Conservation (phyloP, 495 filamentous ascomycete genomes). For the Parachaetomium inaequale region DNA sequence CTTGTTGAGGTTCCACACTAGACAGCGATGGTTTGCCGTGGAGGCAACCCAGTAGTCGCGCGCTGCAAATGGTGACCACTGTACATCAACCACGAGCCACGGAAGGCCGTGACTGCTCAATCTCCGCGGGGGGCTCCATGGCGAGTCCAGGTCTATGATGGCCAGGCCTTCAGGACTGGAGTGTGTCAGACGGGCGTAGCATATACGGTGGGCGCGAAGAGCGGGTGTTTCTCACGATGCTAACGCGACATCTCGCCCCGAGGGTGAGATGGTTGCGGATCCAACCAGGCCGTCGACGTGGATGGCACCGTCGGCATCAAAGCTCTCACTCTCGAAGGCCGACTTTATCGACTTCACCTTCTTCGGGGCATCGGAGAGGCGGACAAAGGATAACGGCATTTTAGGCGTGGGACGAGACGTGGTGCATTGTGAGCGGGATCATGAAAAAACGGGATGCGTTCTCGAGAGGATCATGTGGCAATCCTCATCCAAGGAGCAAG, state of each 20-base stretch:
- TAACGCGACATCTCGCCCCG: conserved; percentile 85
- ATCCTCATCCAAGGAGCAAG: background rate
- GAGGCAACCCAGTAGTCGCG: conserved; percentile 91
- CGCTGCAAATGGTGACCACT: conserved; percentile 91
- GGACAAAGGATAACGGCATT: conserved; percentile 45
- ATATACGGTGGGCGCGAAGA: background rate
- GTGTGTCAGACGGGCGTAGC: conserved; percentile 31
- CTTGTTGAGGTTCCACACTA: conserved; percentile 91
- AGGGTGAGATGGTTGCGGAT: conserved; percentile 78
- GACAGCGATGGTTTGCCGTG: conserved; percentile 89
- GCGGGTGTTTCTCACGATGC: conserved; percentile 61
- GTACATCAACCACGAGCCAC: conserved; percentile 98
- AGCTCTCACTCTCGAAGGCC: conserved; percentile 81
- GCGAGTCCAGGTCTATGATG: conserved; percentile 90
- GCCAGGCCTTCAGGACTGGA: conserved; percentile 68
- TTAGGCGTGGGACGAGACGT: background rate
- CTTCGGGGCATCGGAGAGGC: conserved; percentile 39
- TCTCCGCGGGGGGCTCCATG: conserved; percentile 81
- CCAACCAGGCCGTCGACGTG: conserved; percentile 66
- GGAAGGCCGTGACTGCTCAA: conserved; percentile 75
- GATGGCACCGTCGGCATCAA: conserved; percentile 78
- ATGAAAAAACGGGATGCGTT: background rate
- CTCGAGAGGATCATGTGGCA: background rate
- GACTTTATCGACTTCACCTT: conserved; percentile 54
- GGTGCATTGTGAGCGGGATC: conserved; percentile 8